These are phyloP conservation scores for Aspergillus sp. DNA, from an alignment of 2,329 filamentous ascomycete genomes.

Conservation along the genomic window DNA sequence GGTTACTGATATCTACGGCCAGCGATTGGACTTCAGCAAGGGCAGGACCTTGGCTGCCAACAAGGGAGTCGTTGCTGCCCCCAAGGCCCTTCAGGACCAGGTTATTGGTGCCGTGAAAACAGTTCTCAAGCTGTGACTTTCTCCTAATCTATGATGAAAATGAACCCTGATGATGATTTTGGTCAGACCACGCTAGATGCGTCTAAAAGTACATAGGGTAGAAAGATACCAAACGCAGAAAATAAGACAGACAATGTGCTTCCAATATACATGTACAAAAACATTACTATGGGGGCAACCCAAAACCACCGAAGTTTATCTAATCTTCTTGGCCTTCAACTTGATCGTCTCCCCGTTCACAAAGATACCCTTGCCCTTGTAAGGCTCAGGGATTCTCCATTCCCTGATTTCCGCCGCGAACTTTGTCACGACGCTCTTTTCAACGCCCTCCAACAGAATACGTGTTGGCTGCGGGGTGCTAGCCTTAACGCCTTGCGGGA, in stretches of 20 bases:
- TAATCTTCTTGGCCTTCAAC: slow-evolving; percentile 97
- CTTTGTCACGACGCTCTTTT: slow-evolving; percentile 81
- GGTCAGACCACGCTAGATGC: slow-evolving; percentile 22
- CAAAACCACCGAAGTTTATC: slow-evolving; percentile 48
- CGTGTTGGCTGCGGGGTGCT: slow-evolving; percentile 87
- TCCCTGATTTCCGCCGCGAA: slow-evolving; percentile 84
- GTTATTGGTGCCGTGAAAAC: slow-evolving; percentile 79
- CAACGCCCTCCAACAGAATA: slow-evolving; percentile 80
- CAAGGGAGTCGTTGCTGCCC: slow-evolving; percentile 89
- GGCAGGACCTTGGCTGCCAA: slow-evolving; percentile 84
- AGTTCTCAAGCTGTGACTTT: slow-evolving; percentile 56
- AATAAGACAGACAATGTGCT: slow-evolving; percentile 3
- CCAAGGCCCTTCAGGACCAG: slow-evolving; percentile 66
- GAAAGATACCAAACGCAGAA: slow-evolving; percentile 24
- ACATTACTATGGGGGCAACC: too few species aligned
- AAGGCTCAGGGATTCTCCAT: slow-evolving; percentile 92
- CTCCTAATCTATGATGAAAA: slow-evolving; percentile 6
- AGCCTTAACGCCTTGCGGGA: slow-evolving; percentile 78
- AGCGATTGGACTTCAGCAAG: slow-evolving; percentile 76
- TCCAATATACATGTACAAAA: too few species aligned
- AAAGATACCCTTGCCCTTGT: slow-evolving; percentile 99
- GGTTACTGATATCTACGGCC: slow-evolving; percentile 85
- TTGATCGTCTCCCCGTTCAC: slow-evolving; percentile 97
- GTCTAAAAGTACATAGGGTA: slow-evolving; percentile 29
- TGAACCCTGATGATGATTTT: slow-evolving; percentile 5